Conservation (phyloP, 306 rosid genomes). For the Cicer cuneatum region DNA sequence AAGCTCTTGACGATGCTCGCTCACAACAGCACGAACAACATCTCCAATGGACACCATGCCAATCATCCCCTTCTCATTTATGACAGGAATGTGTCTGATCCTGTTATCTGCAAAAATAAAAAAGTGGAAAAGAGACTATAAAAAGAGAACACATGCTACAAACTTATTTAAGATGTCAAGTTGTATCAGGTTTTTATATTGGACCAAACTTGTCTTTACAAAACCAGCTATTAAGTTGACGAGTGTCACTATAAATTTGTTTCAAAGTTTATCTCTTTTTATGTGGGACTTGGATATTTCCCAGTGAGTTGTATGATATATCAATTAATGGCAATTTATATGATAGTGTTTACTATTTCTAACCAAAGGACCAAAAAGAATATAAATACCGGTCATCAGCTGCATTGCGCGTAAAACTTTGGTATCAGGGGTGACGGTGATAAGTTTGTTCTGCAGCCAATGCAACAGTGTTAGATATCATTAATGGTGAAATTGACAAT, state of each 20-base stretch:
- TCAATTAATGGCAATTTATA: neutral
- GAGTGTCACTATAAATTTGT: too few relatives aligned
- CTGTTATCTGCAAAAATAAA: conserved; percentile 64
- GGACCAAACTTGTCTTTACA: too few relatives aligned
- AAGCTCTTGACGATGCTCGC: conserved; percentile 95
- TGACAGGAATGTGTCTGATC: conserved; percentile 98
- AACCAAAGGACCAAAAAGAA: conserved; percentile 2
- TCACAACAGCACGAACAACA: conserved; percentile 96
- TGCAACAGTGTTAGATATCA: conserved; percentile 32
- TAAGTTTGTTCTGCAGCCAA: conserved; percentile 84
- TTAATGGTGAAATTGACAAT: conserved; percentile 5
- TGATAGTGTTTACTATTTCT: neutral
- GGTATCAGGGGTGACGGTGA: conserved; percentile 88
- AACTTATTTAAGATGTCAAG: conserved; percentile 14
- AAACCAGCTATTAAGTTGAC: too few relatives aligned
- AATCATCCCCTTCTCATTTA: conserved; percentile 70
- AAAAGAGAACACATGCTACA: conserved; percentile 26
- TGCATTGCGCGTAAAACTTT: conserved; percentile 93
- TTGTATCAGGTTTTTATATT: too few relatives aligned
- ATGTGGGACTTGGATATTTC: too few relatives aligned
- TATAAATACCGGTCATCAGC: conserved; percentile 87
- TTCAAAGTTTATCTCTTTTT: too few relatives aligned
- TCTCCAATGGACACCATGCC: conserved; percentile 99
- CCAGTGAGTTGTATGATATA: conserved; percentile 17
- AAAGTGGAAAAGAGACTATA: neutral